A percentile compares a stretch with the other conserved stretches of the same genome.
These are phyloP conservation scores for Lathyrus aphaca DNA, from an alignment of 306 rosid species.

Conservation along the genomic window DNA sequence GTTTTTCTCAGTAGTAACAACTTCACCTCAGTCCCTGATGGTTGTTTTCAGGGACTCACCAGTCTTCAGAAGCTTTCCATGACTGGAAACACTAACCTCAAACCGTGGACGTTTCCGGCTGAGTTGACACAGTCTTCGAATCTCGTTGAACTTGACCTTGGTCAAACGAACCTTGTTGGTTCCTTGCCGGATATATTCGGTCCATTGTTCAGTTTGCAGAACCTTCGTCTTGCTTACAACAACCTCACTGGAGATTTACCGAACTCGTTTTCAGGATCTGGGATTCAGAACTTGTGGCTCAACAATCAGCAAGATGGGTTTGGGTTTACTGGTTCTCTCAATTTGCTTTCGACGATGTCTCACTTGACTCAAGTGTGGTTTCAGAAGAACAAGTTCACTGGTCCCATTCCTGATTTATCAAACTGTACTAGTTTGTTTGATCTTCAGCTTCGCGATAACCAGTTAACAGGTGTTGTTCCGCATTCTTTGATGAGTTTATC, in stretches of 20 bases:
- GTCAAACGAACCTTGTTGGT: constrained; percentile 47
- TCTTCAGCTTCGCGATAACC: constrained; percentile 76
- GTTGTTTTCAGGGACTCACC: constrained; percentile 61
- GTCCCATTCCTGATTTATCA: constrained; percentile 73
- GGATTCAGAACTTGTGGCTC: constrained; percentile 63
- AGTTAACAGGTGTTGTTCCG: constrained; percentile 69
- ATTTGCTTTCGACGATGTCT: constrained; percentile 60
- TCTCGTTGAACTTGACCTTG: constrained; percentile 51
- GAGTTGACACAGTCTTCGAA: constrained; percentile 59
- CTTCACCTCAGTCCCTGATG: constrained; percentile 63
- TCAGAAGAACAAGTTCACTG: constrained; percentile 71
- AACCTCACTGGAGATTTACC: constrained; percentile 76
- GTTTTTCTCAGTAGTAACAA: constrained; percentile 57
- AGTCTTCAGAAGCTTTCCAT: constrained; percentile 60
- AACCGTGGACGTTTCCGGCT: constrained; percentile 62
- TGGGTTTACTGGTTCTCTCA: constrained; percentile 55
- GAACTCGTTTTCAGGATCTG: constrained; percentile 51
- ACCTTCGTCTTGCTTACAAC: constrained; percentile 78
- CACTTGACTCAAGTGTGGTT: constrained; percentile 75
- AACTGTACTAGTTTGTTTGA: constrained; percentile 50
- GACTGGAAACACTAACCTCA: constrained; percentile 44
- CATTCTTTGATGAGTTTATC: constrained; percentile 48
- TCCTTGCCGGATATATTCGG: constrained; percentile 63
- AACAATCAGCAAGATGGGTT: constrained; percentile 71
- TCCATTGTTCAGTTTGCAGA: constrained; percentile 47